Conservation (phyloP, 2,329 filamentous ascomycete genomes). For the Fusarium praegraminearum region DNA sequence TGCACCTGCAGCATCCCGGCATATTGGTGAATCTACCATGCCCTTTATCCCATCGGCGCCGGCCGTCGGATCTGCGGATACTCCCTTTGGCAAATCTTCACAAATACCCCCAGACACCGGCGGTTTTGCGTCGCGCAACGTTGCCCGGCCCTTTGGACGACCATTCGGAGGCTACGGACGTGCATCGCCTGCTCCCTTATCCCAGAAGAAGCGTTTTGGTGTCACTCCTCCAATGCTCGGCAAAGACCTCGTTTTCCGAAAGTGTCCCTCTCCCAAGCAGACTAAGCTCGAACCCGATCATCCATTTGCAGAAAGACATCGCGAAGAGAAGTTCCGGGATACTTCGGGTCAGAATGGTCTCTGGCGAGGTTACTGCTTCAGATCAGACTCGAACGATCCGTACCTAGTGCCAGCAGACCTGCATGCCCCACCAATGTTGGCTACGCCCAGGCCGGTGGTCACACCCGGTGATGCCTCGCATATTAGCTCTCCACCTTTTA, state of each 20-base stretch:
- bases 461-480: constrained; percentile 57
- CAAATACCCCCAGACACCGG: constrained; percentile 57
- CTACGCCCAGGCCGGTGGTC: constrained; percentile 60
- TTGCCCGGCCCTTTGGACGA: constrained; percentile 55
- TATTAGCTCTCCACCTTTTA: constrained; percentile 54
- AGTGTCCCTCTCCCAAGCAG: constrained; percentile 83
- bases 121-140: constrained; percentile 49
- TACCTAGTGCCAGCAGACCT: constrained; percentile 58
- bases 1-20: constrained; percentile 37
- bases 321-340: constrained; percentile 65
- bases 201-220: constrained; percentile 62
- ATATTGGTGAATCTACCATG: constrained; percentile 45
- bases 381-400: constrained; percentile 52
- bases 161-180: constrained; percentile 48
- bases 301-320: constrained; percentile 63
- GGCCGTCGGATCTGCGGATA: constrained; percentile 36
- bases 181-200: constrained; percentile 51
- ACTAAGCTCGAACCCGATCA: constrained; percentile 87
- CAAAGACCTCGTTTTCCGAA: constrained; percentile 81
- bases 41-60: constrained; percentile 43
- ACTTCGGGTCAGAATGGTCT: constrained; percentile 72
- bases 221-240: constrained; percentile 90
- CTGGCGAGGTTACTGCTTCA: constrained; percentile 80
- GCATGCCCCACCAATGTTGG: constrained; percentile 62
- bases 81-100: constrained; percentile 46